Evolutionary conservation across 2,329 filamentous ascomycete species (phyloP), one percentile per base, ranked within the genome.

Genomic region (Leptographium procerum): DNA sequence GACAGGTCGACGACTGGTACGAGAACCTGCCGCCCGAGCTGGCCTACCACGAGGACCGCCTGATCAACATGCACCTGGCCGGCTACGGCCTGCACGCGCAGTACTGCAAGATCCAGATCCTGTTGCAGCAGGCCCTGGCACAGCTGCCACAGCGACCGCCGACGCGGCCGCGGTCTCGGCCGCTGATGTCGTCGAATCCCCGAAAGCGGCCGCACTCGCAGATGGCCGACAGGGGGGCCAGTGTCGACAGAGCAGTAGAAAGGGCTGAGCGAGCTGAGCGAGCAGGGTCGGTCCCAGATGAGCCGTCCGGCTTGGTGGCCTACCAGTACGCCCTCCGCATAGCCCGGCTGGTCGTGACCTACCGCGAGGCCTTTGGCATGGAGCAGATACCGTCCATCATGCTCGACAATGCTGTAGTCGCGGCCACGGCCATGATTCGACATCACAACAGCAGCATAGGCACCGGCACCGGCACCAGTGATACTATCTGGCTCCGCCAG

Each of bases 101-200:
- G 36, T 57, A 60, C 55, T 57, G 58, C 52, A 60, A 60, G 33
- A 11, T 60, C 8, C 55, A 60, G n/a, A 60, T 60, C 34, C 31
- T 60, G 29, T 19, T 60, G 45, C 55, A 34, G 3, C 52, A 52
- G 1, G 58, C 58, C 5, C 22, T 48, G 45, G 45, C 43, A n/a
- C n/a, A n/a, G n/a, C n/a, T n/a, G n/a, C n/a, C n/a, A n/a, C n/a
- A n/a, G n/a, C n/a, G n/a, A n/a, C n/a, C n/a, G n/a, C n/a, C n/a
- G n/a, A n/a, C n/a, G n/a, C n/a, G n/a, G n/a, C n/a, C 10, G 8
- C 43, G 43, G n/a, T 22, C 9, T 4, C 43, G 11, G 34, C 9
- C 19, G 11, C n/a, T 6, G 14, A 22, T n/a, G 19, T 8, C 43
- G 43, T 22, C 26, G 10, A 47, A 48, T 26, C 19, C 19, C 19